Conservation (phyloP, 2,329 filamentous ascomycete genomes). For the Hypoxylon sp. region DNA sequence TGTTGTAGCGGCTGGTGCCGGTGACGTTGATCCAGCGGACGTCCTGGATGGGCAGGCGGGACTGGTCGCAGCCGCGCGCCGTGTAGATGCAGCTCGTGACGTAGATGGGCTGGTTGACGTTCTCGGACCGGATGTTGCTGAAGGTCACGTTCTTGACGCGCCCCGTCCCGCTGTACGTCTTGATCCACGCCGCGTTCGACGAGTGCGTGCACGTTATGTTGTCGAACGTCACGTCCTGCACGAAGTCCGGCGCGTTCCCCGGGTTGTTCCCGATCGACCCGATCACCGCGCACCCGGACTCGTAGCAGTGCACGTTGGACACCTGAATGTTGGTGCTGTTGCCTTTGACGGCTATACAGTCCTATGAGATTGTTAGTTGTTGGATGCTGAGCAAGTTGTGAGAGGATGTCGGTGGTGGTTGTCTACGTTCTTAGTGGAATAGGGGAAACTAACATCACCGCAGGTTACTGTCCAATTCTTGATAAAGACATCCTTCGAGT, state of each 20-base stretch:
- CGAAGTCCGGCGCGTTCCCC: slow-evolving; percentile 54
- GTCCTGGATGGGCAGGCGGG: slow-evolving; percentile 61
- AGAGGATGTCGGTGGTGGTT: not conserved
- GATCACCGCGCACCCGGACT: slow-evolving; percentile 57
- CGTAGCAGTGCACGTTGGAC: slow-evolving; percentile 58
- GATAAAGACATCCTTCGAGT: slow-evolving; percentile 62
- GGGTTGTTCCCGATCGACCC: slow-evolving; percentile 59
- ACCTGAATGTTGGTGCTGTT: slow-evolving; percentile 59
- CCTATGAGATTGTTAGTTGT: slow-evolving; percentile 46
- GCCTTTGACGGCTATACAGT: slow-evolving; percentile 60
- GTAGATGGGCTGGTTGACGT: slow-evolving; percentile 66
- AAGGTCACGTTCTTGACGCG: slow-evolving; percentile 63
- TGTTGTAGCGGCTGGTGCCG: slow-evolving; percentile 65
- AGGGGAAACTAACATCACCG: slow-evolving; percentile 54
- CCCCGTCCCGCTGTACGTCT: slow-evolving; percentile 60
- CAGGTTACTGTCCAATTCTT: slow-evolving; percentile 63
- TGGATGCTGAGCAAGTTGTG: not conserved
- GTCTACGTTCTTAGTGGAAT: not conserved
- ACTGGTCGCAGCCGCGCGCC: slow-evolving; percentile 57
- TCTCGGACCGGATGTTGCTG: slow-evolving; percentile 57
- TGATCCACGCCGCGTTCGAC: slow-evolving; percentile 61
- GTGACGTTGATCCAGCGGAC: slow-evolving; percentile 66
- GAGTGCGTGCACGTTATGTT: slow-evolving; percentile 58
- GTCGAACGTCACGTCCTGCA: slow-evolving; percentile 58
- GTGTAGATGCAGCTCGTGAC: slow-evolving; percentile 64